Evolutionary conservation across 495 filamentous ascomycete species (phyloP).

Genomic region (Tetracladium setigerum): DNA sequence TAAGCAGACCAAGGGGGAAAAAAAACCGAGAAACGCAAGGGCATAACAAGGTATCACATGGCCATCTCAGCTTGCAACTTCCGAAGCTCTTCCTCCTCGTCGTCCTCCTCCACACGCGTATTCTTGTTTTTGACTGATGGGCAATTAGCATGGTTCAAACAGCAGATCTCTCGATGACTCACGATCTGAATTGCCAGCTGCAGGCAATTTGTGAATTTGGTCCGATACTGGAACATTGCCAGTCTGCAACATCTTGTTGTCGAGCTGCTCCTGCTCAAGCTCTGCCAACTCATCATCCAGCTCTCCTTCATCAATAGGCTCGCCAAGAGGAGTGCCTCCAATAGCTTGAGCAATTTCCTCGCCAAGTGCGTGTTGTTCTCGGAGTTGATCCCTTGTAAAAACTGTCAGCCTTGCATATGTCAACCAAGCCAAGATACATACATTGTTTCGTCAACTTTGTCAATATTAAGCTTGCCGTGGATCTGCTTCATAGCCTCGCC

Average conservation of each 20-base stretch:
- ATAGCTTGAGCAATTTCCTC: constrained; percentile 88
- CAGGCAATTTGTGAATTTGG: constrained; percentile 64
- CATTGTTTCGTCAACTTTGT: constrained; percentile 94
- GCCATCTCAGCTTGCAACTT: constrained; percentile 97
- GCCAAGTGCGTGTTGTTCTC: constrained; percentile 85
- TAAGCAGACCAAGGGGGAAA: constrained; percentile 6
- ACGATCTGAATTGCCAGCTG: constrained; percentile 66
- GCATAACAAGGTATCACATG: constrained; percentile 50
- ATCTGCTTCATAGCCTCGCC: constrained; percentile 85
- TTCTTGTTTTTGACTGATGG: constrained; percentile 51
- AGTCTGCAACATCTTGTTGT: constrained; percentile 88
- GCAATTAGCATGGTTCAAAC: constrained; percentile 13
- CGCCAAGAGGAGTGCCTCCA: constrained; percentile 58
- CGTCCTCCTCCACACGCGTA: constrained; percentile 62
- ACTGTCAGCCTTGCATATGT: constrained; percentile 19
- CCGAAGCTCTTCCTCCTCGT: constrained; percentile 91
- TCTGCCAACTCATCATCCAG: constrained; percentile 69
- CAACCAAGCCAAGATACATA: constrained; percentile 39
- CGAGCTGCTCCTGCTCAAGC: constrained; percentile 81
- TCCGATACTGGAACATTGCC: constrained; percentile 62
- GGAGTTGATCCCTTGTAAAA: constrained; percentile 71
- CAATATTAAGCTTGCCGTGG: constrained; percentile 80
- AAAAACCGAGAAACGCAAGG: constrained; percentile 6
- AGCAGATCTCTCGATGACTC: constrained; percentile 32
- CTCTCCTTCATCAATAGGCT: constrained; percentile 78